Evolutionary conservation across 768 basidiomycete genomes (phyloP).

Genomic region (Panaeolus papilionaceus): DNA sequence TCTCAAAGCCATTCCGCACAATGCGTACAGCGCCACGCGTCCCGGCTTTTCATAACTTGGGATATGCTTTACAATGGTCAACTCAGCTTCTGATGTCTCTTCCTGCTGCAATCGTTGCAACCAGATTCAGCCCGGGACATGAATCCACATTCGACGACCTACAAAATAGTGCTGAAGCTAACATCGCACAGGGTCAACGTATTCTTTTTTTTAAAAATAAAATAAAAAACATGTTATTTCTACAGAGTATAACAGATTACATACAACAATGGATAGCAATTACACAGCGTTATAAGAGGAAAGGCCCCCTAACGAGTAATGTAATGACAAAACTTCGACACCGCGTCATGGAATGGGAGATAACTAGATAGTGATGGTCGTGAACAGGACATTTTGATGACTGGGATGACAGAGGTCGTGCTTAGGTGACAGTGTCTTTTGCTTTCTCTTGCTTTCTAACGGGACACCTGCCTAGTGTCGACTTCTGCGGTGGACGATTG

Average conservation of each 20-base stretch:
- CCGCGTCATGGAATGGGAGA: not conserved
- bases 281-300: not conserved
- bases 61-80: slow-evolving; percentile 16
- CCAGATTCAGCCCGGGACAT: slow-evolving; percentile 17
- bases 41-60: slow-evolving; percentile 1
- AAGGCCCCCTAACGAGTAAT: not conserved
- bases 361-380: not conserved
- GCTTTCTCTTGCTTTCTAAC: not conserved
- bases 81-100: not conserved
- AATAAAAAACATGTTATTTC: too few species aligned
- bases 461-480: not conserved
- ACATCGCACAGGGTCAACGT: too few species aligned
- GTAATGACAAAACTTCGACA: too few species aligned
- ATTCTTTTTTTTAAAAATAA: too few species aligned
- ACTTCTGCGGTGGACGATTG: too few species aligned
- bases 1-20: not conserved
- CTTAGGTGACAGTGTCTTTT: too few species aligned
- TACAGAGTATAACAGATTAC: not conserved
- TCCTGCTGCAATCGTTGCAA: slow-evolving; percentile 9
- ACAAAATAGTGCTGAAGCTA: not conserved
- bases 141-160: slow-evolving; percentile 14
- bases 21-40: slow-evolving; percentile 11
- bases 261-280: not conserved
- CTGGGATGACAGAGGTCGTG: too few species aligned
- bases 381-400: too few species aligned